These are phyloP conservation scores for Aspergillus texensis DNA, from an alignment of 2,329 filamentous ascomycete genomes.

Conservation along the genomic window DNA sequence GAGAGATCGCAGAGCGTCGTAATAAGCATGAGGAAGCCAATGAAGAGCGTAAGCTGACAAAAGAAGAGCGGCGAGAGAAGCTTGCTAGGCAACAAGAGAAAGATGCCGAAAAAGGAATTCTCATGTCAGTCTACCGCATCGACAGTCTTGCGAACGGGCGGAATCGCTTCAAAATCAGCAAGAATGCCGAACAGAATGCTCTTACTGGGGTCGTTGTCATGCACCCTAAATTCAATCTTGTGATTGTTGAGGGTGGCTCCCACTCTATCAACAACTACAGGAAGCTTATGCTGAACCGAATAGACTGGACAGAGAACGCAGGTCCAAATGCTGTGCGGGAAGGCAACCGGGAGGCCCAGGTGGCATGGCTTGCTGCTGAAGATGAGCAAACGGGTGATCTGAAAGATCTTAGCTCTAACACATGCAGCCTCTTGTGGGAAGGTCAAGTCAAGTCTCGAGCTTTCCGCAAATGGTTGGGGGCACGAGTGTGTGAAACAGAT, in stretches of 20 bases:
- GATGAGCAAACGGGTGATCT: conserved; percentile 72
- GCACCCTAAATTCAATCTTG: conserved; percentile 83
- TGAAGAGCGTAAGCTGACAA: conserved; percentile 82
- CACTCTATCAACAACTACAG: conserved; percentile 83
- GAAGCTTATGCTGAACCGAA: conserved; percentile 90
- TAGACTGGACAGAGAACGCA: conserved; percentile 91
- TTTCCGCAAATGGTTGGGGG: conserved; percentile 84
- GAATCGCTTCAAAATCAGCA: conserved; percentile 88
- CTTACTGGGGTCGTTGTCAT: conserved; percentile 90
- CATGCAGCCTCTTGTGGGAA: conserved; percentile 84
- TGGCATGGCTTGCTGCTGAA: conserved; percentile 75
- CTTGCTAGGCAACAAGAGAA: conserved; percentile 78
- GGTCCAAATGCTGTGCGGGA: conserved; percentile 62
- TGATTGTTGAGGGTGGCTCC: conserved; percentile 88
- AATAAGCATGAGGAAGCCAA: conserved; percentile 77
- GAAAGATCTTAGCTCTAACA: conserved; percentile 80
- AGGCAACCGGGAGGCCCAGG: conserved; percentile 63
- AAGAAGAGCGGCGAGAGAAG: conserved; percentile 85
- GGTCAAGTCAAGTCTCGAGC: conserved; percentile 78
- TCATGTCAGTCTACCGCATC: conserved; percentile 86
- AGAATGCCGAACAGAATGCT: conserved; percentile 86
- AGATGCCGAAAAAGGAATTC: conserved; percentile 83
- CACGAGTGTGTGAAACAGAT: conserved; percentile 88
- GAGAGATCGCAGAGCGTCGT: conserved; percentile 85
- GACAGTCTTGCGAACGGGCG: conserved; percentile 87